Conservation (phyloP, 208 protist species). For the Angomonas deanei region DNA sequence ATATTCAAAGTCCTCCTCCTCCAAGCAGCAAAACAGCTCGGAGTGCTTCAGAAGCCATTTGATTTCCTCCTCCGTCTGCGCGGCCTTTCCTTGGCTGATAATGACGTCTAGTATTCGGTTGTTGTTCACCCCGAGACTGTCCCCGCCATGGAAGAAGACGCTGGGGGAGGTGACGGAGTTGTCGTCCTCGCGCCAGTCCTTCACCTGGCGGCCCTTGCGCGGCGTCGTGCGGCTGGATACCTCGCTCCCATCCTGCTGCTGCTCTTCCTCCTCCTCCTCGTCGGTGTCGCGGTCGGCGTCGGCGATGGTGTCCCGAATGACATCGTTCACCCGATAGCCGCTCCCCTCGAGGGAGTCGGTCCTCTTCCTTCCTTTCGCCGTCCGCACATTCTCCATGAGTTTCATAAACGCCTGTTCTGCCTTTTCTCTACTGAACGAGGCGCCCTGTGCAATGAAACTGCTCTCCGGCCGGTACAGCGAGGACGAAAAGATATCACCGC, state of each 20-base stretch:
- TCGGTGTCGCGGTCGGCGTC: conserved; percentile 12
- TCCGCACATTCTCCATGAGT: not conserved
- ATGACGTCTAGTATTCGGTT: conserved; percentile 57
- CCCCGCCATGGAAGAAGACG: conserved; percentile 32
- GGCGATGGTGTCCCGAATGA: conserved; percentile 3
- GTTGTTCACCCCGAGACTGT: conserved; percentile 20
- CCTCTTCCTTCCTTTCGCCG: not conserved
- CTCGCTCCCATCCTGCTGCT: not conserved
- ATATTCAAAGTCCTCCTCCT: conserved; percentile 28
- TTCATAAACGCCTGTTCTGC: not conserved
- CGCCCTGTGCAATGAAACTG: not conserved
- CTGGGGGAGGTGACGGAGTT: conserved; percentile 27
- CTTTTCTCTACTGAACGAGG: not conserved
- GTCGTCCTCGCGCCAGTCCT: conserved; percentile 52
- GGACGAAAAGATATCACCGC: not conserved
- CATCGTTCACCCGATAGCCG: conserved; percentile 4
- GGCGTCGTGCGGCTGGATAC: conserved; percentile 2
- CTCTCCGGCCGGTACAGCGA: not conserved
- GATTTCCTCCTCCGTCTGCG: conserved; percentile 42
- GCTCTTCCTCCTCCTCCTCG: not conserved
- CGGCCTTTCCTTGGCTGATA: conserved; percentile 26
- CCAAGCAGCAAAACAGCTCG: conserved; percentile 45
- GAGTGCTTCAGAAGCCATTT: conserved; percentile 51
- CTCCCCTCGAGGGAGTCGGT: not conserved
- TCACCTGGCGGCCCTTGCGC: not conserved